Evolutionary conservation across 2,329 filamentous ascomycete genomes (phyloP), one percentile per base, ranked within the genome.

Genomic region (Phialophora chinensis): DNA sequence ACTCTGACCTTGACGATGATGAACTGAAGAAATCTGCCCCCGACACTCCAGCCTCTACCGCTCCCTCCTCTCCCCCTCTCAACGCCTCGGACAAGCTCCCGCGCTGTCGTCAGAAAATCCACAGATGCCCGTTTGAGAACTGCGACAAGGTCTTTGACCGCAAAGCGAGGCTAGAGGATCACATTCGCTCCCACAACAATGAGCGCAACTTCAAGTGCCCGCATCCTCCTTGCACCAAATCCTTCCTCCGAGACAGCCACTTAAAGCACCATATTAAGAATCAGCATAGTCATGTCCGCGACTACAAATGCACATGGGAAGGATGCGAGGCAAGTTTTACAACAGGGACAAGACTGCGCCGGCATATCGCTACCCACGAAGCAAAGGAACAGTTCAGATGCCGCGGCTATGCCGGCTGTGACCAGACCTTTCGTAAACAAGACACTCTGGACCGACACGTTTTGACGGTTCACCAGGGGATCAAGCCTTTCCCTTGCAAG

Each of bases 111-210:
- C 83, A 88, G 66, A 96, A 96, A 81, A 93, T 87, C 4, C 89
- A 93, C 70, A 81, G 83, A 62, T 97, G 94, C 79, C 88, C 90
- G 0, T 89, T 87, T 76, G 85, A 89, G 11, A 86, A 84, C 69
- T 98, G 94, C 76, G 80, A 82, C 65, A 96, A 96, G 79, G 88
- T 89, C 6, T 98, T 95, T 82, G 96, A 96, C 77, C 89, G 94
- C 2, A 93, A 92, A 0, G 90, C 90, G 38, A 88, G 92, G 31
- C 84, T 97, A 3, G 84, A 90, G 66, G 88, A 91, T 66, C 94
- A 98, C 74, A 80, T 94, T 27, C 86, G 92, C 69, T 93, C 91
- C 0, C 94, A 98, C 77, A 94, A 88, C 61, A 92, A 94, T 72
- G 91, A 94, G 72, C 88, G 93, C 0, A 88, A 92, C 0, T 96